Conservation (phyloP, 106 monocot genomes). For the Narthecium ossifragum region DNA sequence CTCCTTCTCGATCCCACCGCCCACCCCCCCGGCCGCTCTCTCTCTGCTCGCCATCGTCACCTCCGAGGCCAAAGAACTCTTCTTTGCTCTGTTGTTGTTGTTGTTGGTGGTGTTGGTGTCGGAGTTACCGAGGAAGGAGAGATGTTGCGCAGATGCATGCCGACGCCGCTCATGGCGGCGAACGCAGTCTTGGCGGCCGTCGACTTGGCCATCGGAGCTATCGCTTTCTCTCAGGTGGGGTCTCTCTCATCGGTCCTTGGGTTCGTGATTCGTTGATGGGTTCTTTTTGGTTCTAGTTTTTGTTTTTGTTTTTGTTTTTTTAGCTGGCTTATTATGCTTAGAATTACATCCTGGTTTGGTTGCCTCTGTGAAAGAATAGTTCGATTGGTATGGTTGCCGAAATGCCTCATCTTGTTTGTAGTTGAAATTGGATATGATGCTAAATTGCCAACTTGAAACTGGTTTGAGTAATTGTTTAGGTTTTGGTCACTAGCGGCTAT, state of each 20-base stretch:
- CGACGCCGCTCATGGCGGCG: conserved; percentile 24
- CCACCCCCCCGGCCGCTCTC: too few species aligned
- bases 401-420: too few species aligned
- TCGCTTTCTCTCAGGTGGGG: conserved; percentile 59
- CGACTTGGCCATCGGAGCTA: conserved; percentile 47
- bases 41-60: too few species aligned
- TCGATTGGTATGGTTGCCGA: too few species aligned
- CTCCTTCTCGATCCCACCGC: too few species aligned
- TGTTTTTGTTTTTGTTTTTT: background rate
- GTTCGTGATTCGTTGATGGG: background rate
- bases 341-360: background rate
- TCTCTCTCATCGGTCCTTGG: background rate
- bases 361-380: background rate
- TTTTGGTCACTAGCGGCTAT: too few species aligned
- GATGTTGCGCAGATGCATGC: conserved; percentile 36
- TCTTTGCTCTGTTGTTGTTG: too few species aligned
- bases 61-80: too few species aligned
- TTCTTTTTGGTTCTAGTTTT: background rate
- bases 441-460: background rate
- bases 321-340: background rate
- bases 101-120: too few species aligned
- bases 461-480: too few species aligned
- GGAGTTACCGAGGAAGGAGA: too few species aligned
- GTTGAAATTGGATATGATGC: background rate
- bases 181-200: conserved; percentile 35